These are phyloP conservation scores for Cyclocybe cylindracea DNA, from an alignment of 768 basidiomycete genomes.

Conservation along the genomic window DNA sequence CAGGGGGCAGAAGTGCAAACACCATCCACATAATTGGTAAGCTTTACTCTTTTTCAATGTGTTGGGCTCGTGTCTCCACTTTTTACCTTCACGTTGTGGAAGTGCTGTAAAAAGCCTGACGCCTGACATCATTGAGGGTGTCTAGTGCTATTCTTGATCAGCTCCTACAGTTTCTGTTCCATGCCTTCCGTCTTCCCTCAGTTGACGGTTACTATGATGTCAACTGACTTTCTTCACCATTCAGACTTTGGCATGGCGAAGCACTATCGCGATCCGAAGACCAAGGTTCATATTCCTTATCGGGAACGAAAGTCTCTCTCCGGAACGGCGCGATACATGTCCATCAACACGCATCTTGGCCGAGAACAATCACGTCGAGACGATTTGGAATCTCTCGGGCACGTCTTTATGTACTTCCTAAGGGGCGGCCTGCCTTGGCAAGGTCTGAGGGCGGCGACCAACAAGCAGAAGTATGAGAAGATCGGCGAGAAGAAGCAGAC, in stretches of 20 bases:
- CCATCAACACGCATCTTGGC: constrained; percentile 97
- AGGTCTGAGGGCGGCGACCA: constrained; percentile 94
- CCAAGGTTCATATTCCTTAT: constrained; percentile 98
- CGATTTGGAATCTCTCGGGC: constrained; percentile 94
- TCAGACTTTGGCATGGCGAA: constrained; percentile 99
- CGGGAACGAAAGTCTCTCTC: constrained; percentile 96
- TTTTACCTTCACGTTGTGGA: not conserved
- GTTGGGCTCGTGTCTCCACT: not conserved
- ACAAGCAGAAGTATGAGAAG: constrained; percentile 99
- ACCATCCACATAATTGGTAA: constrained; percentile 83
- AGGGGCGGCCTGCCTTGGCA: constrained; percentile 98
- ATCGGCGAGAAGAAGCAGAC: constrained; percentile 99
- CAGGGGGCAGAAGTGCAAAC: constrained; percentile 89
- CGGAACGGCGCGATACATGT: constrained; percentile 98
- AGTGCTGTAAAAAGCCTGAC: not conserved
- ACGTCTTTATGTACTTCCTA: constrained; percentile 99
- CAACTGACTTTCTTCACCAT: no score
- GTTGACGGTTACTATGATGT: no score
- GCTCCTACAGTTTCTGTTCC: no score
- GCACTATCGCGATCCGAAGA: constrained; percentile 98
- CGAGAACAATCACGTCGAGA: constrained; percentile 94
- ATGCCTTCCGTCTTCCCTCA: no score
- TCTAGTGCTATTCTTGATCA: no score
- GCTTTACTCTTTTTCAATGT: constrained; percentile 25
- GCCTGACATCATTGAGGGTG: no score